phyloP scores from a whole-genome alignment of 371 early-diverging fungal genomes.

The Apophysomyces trapeziformis region DNA sequence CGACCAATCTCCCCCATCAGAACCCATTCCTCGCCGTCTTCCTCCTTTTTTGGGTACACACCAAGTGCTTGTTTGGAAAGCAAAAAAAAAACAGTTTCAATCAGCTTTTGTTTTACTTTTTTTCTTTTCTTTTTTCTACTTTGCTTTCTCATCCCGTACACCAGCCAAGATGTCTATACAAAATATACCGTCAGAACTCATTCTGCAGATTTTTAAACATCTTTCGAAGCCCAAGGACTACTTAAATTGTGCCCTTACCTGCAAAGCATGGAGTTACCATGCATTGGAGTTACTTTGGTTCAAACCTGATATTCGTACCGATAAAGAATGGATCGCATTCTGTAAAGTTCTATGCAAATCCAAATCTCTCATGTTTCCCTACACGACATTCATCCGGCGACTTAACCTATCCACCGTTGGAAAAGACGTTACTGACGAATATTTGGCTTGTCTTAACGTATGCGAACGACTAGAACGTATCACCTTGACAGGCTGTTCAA shows the following conservation, averaged over 20 bases:
- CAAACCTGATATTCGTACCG: slow-evolving; percentile 40
- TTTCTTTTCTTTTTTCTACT: slow-evolving; percentile 15
- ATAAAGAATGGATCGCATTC: slow-evolving; percentile 34
- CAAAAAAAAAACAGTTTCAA: slow-evolving; percentile 10
- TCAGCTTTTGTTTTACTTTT: slow-evolving; percentile 10
- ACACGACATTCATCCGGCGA: slow-evolving; percentile 59
- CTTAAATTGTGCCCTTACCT: slow-evolving; percentile 45
- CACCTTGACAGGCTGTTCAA: slow-evolving; percentile 56
- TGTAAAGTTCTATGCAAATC: slow-evolving; percentile 27
- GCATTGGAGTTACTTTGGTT: slow-evolving; percentile 57
- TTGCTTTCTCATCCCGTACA: neutral
- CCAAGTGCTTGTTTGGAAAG: slow-evolving; percentile 15
- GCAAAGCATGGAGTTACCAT: slow-evolving; percentile 52
- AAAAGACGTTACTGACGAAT: slow-evolving; percentile 45
- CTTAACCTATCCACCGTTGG: slow-evolving; percentile 63
- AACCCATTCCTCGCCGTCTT: slow-evolving; percentile 14
- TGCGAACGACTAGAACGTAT: slow-evolving; percentile 66
- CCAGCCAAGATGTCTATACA: slow-evolving; percentile 27
- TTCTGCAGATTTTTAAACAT: slow-evolving; percentile 51
- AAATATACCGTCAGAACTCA: slow-evolving; percentile 48
- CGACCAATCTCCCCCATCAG: slow-evolving; percentile 12
- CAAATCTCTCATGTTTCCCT: slow-evolving; percentile 41
- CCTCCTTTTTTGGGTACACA: slow-evolving; percentile 16
- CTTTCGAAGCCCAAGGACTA: slow-evolving; percentile 43
- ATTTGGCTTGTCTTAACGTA: slow-evolving; percentile 38